Percentiles rank a stretch among this genome's conserved stretches.
phyloP scores from a whole-genome alignment of 208 protist genomes.

The Plasmodiophora brassicae region DNA sequence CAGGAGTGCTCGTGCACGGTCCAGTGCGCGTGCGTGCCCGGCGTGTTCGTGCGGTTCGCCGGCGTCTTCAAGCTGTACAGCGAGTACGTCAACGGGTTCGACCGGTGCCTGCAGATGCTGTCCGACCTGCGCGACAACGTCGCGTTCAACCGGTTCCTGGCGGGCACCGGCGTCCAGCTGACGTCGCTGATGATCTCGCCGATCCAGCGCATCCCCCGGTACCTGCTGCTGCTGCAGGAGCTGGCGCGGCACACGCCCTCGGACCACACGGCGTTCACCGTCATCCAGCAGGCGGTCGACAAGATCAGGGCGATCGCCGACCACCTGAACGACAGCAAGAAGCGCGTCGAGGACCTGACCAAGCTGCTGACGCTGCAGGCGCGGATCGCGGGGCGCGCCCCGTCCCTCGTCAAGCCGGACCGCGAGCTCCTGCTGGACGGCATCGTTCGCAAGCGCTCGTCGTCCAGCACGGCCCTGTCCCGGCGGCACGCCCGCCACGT shows the following conservation, averaged over 20 bases:
- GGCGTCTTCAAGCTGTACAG: conserved; percentile 23
- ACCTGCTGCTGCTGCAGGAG: conserved; percentile 43
- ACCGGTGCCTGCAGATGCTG: neutral
- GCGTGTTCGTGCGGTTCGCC: neutral
- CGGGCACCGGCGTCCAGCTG: conserved; percentile 5
- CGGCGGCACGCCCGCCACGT: neutral
- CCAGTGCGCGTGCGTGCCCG: conserved; percentile 1
- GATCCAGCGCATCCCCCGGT: conserved; percentile 39
- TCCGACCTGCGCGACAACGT: neutral
- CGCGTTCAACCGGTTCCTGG: neutral
- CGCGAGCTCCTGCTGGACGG: neutral
- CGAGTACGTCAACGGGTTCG: conserved; percentile 22
- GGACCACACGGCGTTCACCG: neutral
- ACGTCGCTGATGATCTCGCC: conserved; percentile 32
- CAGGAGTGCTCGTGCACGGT: neutral
- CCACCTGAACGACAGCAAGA: conserved; percentile 27
- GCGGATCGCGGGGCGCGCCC: neutral
- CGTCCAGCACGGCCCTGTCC: neutral
- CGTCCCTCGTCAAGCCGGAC: neutral
- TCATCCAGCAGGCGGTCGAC: neutral
- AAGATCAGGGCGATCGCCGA: conserved; percentile 32
- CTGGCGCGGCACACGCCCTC: conserved; percentile 11
- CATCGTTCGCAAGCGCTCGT: neutral
- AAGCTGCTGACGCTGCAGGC: neutral
- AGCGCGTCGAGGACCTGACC: neutral